Evolutionary conservation across 345 rosid genomes (phyloP).

Genomic region (Salix exigua): DNA sequence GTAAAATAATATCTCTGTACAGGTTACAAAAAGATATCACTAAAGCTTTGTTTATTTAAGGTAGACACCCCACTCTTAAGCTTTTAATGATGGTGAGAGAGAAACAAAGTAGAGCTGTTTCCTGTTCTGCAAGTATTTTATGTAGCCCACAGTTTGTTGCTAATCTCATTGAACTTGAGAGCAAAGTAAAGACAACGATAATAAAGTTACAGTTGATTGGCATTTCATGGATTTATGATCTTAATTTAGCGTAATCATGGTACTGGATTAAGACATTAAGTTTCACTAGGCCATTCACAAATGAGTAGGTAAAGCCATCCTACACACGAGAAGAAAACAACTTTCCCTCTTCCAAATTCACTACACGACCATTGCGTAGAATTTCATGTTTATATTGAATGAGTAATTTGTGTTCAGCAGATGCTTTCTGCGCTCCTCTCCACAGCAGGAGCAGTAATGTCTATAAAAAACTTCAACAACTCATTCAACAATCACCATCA

Average conservation of each 20-base stretch:
- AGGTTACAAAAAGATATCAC: constrained; percentile 1
- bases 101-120: not conserved
- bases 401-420: constrained; percentile 31
- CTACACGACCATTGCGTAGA: not conserved
- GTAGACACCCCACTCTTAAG: constrained; percentile 7
- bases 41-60: not conserved
- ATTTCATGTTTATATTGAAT: not conserved
- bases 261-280: not conserved
- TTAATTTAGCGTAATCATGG: constrained; percentile 17
- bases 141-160: constrained; percentile 16
- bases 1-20: constrained; percentile 3
- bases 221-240: not conserved
- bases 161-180: constrained; percentile 29
- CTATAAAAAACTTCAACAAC: constrained; percentile 69
- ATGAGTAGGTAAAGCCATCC: not conserved
- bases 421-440: constrained; percentile 51
- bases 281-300: not conserved
- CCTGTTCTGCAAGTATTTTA: constrained; percentile 7
- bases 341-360: not conserved
- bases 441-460: constrained; percentile 72
- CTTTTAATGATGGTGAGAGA: constrained; percentile 18
- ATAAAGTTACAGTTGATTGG: not conserved
- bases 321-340: not conserved
- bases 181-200: constrained; percentile 26
- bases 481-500: constrained; percentile 75